phyloP scores from a whole-genome alignment of 2,329 filamentous ascomycete species.

The Penicillium sp. region DNA sequence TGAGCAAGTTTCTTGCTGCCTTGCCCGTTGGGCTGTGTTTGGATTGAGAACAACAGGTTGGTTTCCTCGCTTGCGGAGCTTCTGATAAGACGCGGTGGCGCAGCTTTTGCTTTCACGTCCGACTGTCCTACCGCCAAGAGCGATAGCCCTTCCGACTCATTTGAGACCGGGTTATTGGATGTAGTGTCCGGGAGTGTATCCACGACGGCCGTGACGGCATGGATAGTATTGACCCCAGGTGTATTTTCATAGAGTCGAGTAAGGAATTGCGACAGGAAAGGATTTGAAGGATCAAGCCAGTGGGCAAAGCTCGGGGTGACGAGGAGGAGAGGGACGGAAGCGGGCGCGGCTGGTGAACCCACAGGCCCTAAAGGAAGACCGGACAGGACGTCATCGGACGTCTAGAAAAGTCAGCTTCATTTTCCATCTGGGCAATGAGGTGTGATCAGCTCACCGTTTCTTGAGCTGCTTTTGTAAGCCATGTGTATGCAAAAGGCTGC shows the following conservation, averaged over 20 bases:
- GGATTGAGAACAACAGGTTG: slow-evolving; percentile 33
- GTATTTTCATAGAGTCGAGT: slow-evolving; percentile 27
- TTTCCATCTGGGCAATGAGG: neutral
- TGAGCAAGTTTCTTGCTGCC: slow-evolving; percentile 16
- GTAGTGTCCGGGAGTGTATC: slow-evolving; percentile 35
- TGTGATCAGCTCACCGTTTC: slow-evolving; percentile 26
- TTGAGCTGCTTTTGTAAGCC: slow-evolving; percentile 35
- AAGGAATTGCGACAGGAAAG: slow-evolving; percentile 35
- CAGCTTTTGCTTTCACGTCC: slow-evolving; percentile 33
- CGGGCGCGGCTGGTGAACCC: slow-evolving; percentile 11
- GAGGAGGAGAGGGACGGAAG: slow-evolving; percentile 36
- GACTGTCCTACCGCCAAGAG: slow-evolving; percentile 30
- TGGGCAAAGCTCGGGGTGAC: slow-evolving; percentile 41
- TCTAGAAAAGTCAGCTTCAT: slow-evolving; percentile 20
- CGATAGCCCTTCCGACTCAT: slow-evolving; percentile 38
- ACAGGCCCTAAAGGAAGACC: slow-evolving; percentile 23
- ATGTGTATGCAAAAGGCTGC: slow-evolving; percentile 32
- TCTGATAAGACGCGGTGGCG: slow-evolving; percentile 29
- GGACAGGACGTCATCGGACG: slow-evolving; percentile 32
- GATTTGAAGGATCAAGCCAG: slow-evolving; percentile 36
- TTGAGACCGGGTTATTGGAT: neutral
- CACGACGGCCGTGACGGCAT: slow-evolving; percentile 39
- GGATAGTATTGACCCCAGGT: slow-evolving; percentile 13
- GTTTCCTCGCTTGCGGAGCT: slow-evolving; percentile 34
- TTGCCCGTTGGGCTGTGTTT: slow-evolving; percentile 7